Conservation (phyloP, 176 grass and related monocot genomes). For the Phoenix roebelenii region DNA sequence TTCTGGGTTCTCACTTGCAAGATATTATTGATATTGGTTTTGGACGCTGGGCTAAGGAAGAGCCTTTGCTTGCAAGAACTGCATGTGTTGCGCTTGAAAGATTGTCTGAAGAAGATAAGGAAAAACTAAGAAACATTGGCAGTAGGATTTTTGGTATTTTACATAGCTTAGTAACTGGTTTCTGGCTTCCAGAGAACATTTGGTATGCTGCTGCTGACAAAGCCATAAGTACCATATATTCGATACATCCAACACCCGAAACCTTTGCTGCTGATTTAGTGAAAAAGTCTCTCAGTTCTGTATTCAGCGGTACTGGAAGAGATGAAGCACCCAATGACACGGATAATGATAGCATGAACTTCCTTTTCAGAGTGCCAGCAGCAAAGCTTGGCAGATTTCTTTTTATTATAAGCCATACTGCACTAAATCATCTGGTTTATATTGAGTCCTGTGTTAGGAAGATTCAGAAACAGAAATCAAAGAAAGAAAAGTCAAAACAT, state of each 20-base stretch:
- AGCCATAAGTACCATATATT: conserved; percentile 72
- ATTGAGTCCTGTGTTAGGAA: conserved; percentile 74
- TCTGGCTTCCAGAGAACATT: conserved; percentile 71
- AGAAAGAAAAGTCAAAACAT: conserved; percentile 46
- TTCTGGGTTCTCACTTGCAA: conserved; percentile 68
- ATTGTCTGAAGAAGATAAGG: conserved; percentile 84
- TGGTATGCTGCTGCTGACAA: conserved; percentile 85
- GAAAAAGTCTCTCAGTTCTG: conserved; percentile 60
- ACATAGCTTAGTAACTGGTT: conserved; percentile 52
- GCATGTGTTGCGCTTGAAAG: conserved; percentile 78
- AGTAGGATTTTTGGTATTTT: conserved; percentile 58
- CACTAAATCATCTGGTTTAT: conserved; percentile 89
- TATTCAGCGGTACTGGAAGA: conserved; percentile 34
- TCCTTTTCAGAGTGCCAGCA: conserved; percentile 38
- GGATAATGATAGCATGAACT: conserved; percentile 18
- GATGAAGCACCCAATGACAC: conserved; percentile 29
- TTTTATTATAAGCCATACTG: conserved; percentile 76
- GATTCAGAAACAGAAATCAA: conserved; percentile 75
- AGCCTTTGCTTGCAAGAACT: conserved; percentile 83
- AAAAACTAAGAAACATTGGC: conserved; percentile 46
- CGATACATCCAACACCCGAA: conserved; percentile 67
- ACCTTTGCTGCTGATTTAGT: conserved; percentile 60
- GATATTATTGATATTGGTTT: conserved; percentile 99
- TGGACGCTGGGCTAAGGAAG: conserved; percentile 88
- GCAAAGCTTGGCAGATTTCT: conserved; percentile 81